Evolutionary conservation across 2,329 filamentous ascomycete genomes (phyloP).

Genomic region (Cercospora janseana): DNA sequence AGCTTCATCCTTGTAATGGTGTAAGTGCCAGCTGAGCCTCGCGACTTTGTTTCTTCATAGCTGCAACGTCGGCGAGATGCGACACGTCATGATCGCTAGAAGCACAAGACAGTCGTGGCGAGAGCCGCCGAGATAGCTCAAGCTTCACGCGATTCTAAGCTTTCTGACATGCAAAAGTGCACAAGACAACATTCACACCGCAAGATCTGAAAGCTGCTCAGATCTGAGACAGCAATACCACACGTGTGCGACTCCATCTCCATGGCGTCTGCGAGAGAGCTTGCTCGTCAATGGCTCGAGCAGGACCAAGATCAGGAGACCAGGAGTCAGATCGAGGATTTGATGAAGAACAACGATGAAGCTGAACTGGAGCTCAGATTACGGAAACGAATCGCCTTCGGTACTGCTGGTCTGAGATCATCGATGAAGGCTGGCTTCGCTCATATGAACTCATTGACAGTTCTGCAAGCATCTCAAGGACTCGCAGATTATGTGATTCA

Average conservation of each 20-base stretch:
- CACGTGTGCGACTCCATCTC: too few species aligned
- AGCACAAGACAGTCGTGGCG: slow-evolving; percentile 10
- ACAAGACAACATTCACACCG: not conserved
- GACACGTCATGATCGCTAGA: slow-evolving; percentile 19
- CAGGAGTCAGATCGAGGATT: slow-evolving; percentile 53
- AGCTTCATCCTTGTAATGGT: too few species aligned
- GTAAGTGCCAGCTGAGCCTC: too few species aligned
- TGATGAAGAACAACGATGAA: slow-evolving; percentile 47
- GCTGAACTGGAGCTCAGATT: slow-evolving; percentile 55
- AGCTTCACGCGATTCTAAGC: not conserved
- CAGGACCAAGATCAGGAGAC: slow-evolving; percentile 57
- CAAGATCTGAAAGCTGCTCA: not conserved
- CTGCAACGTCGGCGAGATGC: not conserved
- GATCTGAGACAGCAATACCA: too few species aligned
- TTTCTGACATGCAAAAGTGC: not conserved
- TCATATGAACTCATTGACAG: slow-evolving; percentile 41
- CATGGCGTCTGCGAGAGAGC: slow-evolving; percentile 23
- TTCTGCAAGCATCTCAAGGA: slow-evolving; percentile 60
- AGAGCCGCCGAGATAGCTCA: slow-evolving; percentile 4
- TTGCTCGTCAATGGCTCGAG: slow-evolving; percentile 58
- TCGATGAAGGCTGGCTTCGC: slow-evolving; percentile 65
- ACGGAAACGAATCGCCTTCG: slow-evolving; percentile 58
- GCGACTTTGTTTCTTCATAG: not conserved
- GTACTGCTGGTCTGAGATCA: slow-evolving; percentile 62
- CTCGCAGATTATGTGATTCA: slow-evolving; percentile 58